These are phyloP conservation scores for Hyaloscypha finlandica DNA, from an alignment of 495 filamentous ascomycete genomes.

Conservation along the genomic window DNA sequence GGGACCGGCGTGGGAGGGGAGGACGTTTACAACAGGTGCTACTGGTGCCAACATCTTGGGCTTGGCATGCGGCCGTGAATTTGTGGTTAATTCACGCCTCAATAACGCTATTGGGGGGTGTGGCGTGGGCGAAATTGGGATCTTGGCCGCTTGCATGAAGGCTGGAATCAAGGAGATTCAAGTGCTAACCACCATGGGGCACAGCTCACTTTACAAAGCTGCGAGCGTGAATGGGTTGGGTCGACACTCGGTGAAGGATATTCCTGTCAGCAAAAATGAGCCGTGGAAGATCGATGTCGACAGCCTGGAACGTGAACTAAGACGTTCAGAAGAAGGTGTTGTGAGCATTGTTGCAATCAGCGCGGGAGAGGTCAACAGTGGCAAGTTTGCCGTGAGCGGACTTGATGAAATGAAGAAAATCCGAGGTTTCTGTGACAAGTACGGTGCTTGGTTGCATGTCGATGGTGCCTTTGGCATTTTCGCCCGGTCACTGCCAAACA, in stretches of 20 bases:
- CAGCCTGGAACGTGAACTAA: constrained; percentile 52
- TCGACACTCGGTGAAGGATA: constrained; percentile 61
- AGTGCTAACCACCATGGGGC: constrained; percentile 76
- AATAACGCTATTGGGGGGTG: constrained; percentile 26
- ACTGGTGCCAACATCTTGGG: constrained; percentile 86
- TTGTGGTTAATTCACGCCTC: constrained; percentile 51
- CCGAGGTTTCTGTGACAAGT: constrained; percentile 67
- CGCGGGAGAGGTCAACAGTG: constrained; percentile 90
- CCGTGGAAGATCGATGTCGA: constrained; percentile 70
- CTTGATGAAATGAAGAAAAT: constrained; percentile 61
- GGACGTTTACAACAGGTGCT: constrained; percentile 87
- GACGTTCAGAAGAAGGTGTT: constrained; percentile 47
- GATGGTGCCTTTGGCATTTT: constrained; percentile 92
- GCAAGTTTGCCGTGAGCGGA: constrained; percentile 69
- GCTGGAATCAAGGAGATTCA: constrained; percentile 68
- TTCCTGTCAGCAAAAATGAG: constrained; percentile 50
- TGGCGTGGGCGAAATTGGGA: constrained; percentile 60
- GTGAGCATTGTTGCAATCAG: constrained; percentile 78
- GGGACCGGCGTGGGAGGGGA: constrained; percentile 49
- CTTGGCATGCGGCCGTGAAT: constrained; percentile 75
- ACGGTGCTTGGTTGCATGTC: constrained; percentile 86
- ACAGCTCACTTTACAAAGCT: constrained; percentile 82
- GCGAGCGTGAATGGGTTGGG: constrained; percentile 81
- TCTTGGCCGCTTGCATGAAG: constrained; percentile 64
- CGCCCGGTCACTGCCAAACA: constrained; percentile 61